Evolutionary conservation across 2,329 filamentous ascomycete species (phyloP).

Genomic region (Aspergillus sclerotialis): DNA sequence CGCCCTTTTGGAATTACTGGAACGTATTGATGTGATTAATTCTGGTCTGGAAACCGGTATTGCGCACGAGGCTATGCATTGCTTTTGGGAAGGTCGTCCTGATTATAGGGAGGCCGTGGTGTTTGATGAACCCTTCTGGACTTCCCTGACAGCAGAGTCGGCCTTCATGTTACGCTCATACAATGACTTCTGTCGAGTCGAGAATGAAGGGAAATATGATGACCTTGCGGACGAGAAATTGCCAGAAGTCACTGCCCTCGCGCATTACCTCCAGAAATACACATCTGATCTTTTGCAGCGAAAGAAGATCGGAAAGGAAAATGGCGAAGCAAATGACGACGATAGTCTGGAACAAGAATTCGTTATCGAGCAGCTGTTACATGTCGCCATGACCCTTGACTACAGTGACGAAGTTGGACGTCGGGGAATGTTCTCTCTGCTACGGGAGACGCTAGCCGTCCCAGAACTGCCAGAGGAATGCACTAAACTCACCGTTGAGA

Average conservation of each 20-base stretch:
- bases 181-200: slow-evolving; percentile 81
- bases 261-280: slow-evolving; percentile 78
- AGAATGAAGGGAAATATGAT: slow-evolving; percentile 67
- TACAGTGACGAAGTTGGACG: slow-evolving; percentile 97
- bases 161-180: slow-evolving; percentile 87
- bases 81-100: slow-evolving; percentile 90
- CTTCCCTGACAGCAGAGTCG: slow-evolving; percentile 61
- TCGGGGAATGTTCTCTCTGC: slow-evolving; percentile 88
- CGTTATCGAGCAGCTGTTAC: slow-evolving; percentile 87
- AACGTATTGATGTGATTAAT: slow-evolving; percentile 88
- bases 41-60: slow-evolving; percentile 86
- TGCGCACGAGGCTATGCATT: slow-evolving; percentile 86
- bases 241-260: slow-evolving; percentile 86
- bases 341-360: slow-evolving; percentile 89
- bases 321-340: slow-evolving; percentile 65
- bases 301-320: slow-evolving; percentile 29
- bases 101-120: slow-evolving; percentile 41
- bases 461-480: slow-evolving; percentile 86
- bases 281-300: slow-evolving; percentile 47
- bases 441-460: slow-evolving; percentile 77
- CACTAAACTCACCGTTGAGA: slow-evolving; percentile 79
- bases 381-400: slow-evolving; percentile 85
- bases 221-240: slow-evolving; percentile 82
- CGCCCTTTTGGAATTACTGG: slow-evolving; percentile 81
- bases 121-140: slow-evolving; percentile 42